Base-by-base conservation (phyloP, 805 yeast genomes). In the Priceomyces medius region DNA sequence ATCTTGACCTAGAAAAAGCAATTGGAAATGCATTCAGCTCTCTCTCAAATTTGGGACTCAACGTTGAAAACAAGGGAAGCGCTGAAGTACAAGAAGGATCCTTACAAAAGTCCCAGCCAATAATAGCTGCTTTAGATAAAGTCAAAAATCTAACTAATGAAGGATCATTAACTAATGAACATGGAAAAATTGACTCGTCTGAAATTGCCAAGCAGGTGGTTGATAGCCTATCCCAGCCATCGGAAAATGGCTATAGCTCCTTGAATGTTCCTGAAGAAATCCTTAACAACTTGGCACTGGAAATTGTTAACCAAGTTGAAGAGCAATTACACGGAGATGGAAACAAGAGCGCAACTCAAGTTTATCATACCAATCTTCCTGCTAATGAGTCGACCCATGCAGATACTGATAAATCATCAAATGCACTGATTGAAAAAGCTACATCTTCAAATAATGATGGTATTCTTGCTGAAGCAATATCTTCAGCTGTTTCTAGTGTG, bases 21-120 rank as follows among this genome's bases (percentile, higher is more conserved):
- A 67, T 69, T 38, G 73, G 71, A 17, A 61, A 63, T 48, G 74
- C 69, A 2, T 64, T 69, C 43, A 56, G 52, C 38, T 48, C 59
- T 6, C 40, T 46, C n/a, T 38, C 37, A 26, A 18, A 14, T 18
- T 12, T 16, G 23, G 36, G 16, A 10, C 8, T 13, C 3, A 23
- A 32, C 31, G 7, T 16, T 17, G 31, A 14, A 2, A 10, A 9
- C 12, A 28, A 13, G 20, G 20, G 10, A 9, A n/a, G 12, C 12
- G 20, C 9, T 8, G 31, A 3, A 3, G 19, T 19, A 10, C 19
- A 23, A 35, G n/a, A 6, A 18, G 16, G 16, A 34, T 3, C 20
- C 9, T 26, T n/a, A n/a, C n/a, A 16, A 20, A 35, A 35, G 24
- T 19, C 24, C 8, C 37, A 13, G 12, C 18, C 26, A 5, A 26